Evolutionary conservation across 306 rosid genomes (phyloP).

Genomic region (Casuarina cunninghamiana): DNA sequence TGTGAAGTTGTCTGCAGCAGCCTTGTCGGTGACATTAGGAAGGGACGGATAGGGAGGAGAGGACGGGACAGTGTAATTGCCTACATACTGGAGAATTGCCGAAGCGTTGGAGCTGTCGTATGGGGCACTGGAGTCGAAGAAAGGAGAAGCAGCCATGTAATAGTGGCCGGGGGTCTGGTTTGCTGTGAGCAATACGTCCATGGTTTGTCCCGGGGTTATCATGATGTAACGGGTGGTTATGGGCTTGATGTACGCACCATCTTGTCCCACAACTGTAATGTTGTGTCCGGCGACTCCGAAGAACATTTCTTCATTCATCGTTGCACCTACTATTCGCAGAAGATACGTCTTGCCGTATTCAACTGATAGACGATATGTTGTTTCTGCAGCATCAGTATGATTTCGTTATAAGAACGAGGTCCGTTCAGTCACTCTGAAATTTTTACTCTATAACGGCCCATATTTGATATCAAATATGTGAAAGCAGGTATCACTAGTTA

Average conservation of each 20-base stretch:
- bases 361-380: constrained; percentile 26
- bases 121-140: not conserved
- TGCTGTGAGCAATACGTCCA: constrained; percentile 45
- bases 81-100: constrained; percentile 30
- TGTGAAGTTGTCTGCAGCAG: constrained; percentile 24
- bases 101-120: constrained; percentile 16
- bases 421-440: no score
- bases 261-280: constrained; percentile 37
- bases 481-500: no score
- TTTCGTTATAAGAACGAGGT: not conserved
- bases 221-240: constrained; percentile 27
- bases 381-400: constrained; percentile 25
- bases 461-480: no score
- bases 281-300: constrained; percentile 42
- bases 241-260: constrained; percentile 43
- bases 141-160: constrained; percentile 37
- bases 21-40: constrained; percentile 12
- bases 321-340: constrained; percentile 20
- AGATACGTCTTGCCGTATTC: constrained; percentile 2
- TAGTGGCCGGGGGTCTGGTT: constrained; percentile 23
- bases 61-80: constrained; percentile 15
- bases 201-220: constrained; percentile 53
- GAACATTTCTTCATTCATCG: constrained; percentile 45
- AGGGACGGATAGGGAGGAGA: constrained; percentile 24
- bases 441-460: no score